phyloP scores from a whole-genome alignment of 2,329 filamentous ascomycete genomes.

The Botrytis cinerea region DNA sequence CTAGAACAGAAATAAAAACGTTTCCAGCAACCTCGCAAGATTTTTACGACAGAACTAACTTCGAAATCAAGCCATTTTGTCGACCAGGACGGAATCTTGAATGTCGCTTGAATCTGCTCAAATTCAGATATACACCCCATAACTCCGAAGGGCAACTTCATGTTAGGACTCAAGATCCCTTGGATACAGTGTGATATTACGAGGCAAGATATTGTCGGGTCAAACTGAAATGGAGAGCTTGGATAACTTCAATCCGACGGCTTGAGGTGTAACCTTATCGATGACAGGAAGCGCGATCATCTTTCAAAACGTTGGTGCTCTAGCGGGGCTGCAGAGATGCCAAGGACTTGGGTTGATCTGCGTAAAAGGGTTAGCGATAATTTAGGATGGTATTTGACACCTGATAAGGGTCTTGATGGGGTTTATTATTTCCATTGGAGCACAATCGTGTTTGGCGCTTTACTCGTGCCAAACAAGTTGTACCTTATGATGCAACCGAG shows the following conservation, averaged over 20 bases:
- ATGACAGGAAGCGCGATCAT: not conserved
- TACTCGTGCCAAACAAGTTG: not conserved
- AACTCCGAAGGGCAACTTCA: not conserved
- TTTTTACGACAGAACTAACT: not conserved
- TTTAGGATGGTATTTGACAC: not conserved
- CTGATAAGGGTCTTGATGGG: not conserved
- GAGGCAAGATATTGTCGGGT: not conserved
- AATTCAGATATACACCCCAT: not conserved
- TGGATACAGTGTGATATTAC: no score
- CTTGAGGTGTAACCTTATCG: not conserved
- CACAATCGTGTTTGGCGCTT: not conserved
- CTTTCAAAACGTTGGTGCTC: not conserved
- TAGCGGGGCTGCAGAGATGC: no score
- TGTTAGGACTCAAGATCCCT: not conserved
- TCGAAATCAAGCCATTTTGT: not conserved
- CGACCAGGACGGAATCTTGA: not conserved
- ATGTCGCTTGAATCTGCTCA: not conserved
- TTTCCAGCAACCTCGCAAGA: not conserved
- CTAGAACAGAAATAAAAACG: not conserved
- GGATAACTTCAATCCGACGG: not conserved
- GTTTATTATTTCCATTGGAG: not conserved
- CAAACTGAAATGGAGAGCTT: not conserved
- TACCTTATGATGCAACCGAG: not conserved
- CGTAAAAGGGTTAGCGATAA: not conserved
- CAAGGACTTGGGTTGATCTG: not conserved